Conservation (phyloP, 495 filamentous ascomycete species). For the Aspergillus coremiiformis region DNA sequence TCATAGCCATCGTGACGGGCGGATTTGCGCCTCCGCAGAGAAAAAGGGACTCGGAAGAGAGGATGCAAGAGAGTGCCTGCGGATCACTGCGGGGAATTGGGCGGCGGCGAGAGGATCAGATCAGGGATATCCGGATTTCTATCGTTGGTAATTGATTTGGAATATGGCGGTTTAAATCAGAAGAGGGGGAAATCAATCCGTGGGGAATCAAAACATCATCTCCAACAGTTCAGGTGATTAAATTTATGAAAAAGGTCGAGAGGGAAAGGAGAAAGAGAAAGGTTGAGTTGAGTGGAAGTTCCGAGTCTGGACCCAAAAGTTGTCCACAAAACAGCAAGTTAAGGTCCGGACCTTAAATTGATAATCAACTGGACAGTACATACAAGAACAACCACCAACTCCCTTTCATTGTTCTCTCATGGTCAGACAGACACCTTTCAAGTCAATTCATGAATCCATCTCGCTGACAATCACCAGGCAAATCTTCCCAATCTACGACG, state of each 20-base stretch:
- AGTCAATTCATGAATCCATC: too few relatives aligned
- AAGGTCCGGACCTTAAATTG: conserved; percentile 22
- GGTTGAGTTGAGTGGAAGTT: conserved; percentile 7
- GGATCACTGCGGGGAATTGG: conserved; percentile 35
- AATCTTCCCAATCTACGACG: conserved; percentile 92
- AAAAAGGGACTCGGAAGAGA: conserved; percentile 14
- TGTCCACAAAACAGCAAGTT: conserved; percentile 34
- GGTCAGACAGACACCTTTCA: too few relatives aligned
- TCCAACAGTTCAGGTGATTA: not conserved
- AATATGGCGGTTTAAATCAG: not conserved
- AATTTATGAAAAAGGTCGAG: conserved; percentile 1
- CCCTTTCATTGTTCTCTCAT: conserved; percentile 6
- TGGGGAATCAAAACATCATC: not conserved
- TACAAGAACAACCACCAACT: too few relatives aligned
- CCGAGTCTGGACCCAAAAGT: conserved; percentile 30
- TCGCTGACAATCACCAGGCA: conserved; percentile 42
- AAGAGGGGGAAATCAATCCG: not conserved
- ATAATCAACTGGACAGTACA: too few relatives aligned
- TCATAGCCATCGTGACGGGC: conserved; percentile 71
- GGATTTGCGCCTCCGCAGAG: conserved; percentile 40
- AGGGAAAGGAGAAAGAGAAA: conserved; percentile 2
- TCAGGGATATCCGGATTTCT: too few relatives aligned
- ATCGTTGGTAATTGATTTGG: conserved; percentile 10
- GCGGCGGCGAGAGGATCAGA: conserved; percentile 19
- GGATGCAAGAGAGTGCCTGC: conserved; percentile 18